A percentile compares a stretch with the other conserved stretches of the same genome.
phyloP scores from a whole-genome alignment of 2,329 filamentous ascomycete genomes.

The Aureobasidium vineae region DNA sequence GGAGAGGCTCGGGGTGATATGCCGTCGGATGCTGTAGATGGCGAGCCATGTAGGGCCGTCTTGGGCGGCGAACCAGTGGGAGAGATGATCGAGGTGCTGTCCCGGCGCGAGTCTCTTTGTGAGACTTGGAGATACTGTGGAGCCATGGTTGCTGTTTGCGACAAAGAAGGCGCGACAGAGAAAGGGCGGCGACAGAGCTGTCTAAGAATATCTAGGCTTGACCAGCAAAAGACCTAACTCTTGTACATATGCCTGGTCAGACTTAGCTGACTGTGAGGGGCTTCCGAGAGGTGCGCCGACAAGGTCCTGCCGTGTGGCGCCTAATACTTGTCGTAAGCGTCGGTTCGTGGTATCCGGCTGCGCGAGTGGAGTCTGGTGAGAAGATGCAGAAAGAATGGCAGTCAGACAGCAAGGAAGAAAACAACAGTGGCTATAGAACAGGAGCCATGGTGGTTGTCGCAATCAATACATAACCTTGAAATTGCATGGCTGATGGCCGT shows the following conservation, averaged over 20 bases:
- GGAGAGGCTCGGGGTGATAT: constrained; percentile 12
- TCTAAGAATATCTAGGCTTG: constrained; percentile 1
- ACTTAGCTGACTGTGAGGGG: constrained; percentile 16
- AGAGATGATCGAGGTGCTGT: constrained; percentile 18
- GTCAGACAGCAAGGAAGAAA: background rate
- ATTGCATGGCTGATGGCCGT: constrained; percentile 19
- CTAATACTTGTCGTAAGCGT: background rate
- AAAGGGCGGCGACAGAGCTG: background rate
- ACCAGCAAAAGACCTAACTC: background rate
- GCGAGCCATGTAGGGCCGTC: constrained; percentile 10
- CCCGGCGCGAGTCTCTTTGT: constrained; percentile 18
- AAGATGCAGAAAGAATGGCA: background rate
- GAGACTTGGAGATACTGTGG: constrained; percentile 11
- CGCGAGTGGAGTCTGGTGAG: background rate
- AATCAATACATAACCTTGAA: background rate
- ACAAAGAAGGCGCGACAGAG: constrained; percentile 15
- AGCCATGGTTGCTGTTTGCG: constrained; percentile 11
- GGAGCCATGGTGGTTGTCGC: constrained; percentile 5
- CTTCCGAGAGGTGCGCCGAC: background rate
- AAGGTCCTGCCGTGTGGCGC: constrained; percentile 23
- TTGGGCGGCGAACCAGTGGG: constrained; percentile 1
- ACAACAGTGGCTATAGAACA: background rate
- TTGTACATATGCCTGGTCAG: background rate
- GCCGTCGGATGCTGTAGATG: constrained; percentile 8
- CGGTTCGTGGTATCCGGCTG: background rate